Evolutionary conservation across 176 grass and related monocot species (phyloP), one percentile per base, ranked within the genome.

Genomic region (Chrysopogon serrulatus): DNA sequence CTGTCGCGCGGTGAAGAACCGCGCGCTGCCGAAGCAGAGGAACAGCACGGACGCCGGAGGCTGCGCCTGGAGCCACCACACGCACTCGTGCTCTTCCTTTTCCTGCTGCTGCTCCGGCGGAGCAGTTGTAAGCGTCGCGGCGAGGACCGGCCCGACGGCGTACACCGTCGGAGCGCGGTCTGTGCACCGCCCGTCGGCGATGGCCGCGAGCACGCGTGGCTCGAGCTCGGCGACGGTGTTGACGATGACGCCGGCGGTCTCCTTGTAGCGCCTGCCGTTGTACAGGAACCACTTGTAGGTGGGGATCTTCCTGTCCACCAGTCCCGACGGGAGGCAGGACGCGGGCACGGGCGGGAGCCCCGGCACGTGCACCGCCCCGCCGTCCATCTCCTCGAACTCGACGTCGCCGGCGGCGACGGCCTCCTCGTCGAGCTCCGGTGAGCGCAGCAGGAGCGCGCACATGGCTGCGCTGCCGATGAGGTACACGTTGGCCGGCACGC

Each of bases 11-110:
- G 71, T 35, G 77, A 41, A 47, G 44, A 10, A 73, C 8, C 84
- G 68, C 11, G 19, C 37, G 77, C 91, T 93, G 8, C 91, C 87
- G 65, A 87, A 87, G 85, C 91, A 93, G 37, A 93, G 73, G 80
- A 87, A 74, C 60, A 90, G 53, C 28, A 93, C 87, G 16, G 91
- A 90, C 13, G 35, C 67, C 28, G 5, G 64, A 1, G 91, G 87
- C 6, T 87, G 91, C 43, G 31, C 47, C 47, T 93, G 84, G 18
- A 93, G 87, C 91, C 91, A 93, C 80, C 18, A 57, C 5, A 74
- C 39, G 33, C 77, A 86, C 30, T 73, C 68, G 65, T 86, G 57
- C 66, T 40, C 39, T 40, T 40, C 39, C n/a, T n/a, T n/a, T n/a
- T 1, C 4, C 9, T 8, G 39, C 39, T 40, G 7, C 39, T 39